Base-by-base conservation (phyloP, 257 asterid species). In the Galeopsis tetrahit region DNA sequence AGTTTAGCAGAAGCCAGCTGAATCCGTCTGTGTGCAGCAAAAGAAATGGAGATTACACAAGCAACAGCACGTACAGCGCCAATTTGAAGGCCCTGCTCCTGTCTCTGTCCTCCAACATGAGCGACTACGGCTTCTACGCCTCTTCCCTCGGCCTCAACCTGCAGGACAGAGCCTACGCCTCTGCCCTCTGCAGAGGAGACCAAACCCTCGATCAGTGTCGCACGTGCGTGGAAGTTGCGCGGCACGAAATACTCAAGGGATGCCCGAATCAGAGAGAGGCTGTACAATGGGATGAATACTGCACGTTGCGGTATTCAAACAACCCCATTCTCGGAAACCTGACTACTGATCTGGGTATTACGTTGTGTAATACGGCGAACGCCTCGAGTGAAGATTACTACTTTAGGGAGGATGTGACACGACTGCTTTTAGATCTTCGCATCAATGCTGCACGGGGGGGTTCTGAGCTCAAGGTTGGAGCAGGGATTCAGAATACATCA, bases 371-470 rank as follows among this genome's bases (percentile, higher is more conserved):
- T 8, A 42, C 11, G 28, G 28, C 28, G 28, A 21, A 21, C 2
- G 10, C 21, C 1, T 17, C 21, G 11, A 31, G 6, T 2, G 60
- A n/a, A 15, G 4, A 53, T 17, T 2, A 7, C 1, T 55, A 55
- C 61, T 55, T 21, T 4, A 55, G 36, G 36, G 61, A 55, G 61
- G 63, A 56, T 56, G 14, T 56, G 33, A 31, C 4, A 4, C 36
- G 2, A 0, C 38, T 70, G 15, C 1, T 64, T 14, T 63, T 48
- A 13, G 5, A 31, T 56, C 49, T 77, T 31, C 51, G 69, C 1
- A 10, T 2, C 31, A 39, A 13, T 63, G 80, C 77, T 6, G 77
- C 81, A 0, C 28, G 28, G 28, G 65, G 81, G 3, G 55, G 78
- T 4, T 43, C 67, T 1, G 2, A 6, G 0, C 8, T 15, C 10